Conservation (phyloP, 1,284 basidiomycete genomes). For the Golubevia sp. region DNA sequence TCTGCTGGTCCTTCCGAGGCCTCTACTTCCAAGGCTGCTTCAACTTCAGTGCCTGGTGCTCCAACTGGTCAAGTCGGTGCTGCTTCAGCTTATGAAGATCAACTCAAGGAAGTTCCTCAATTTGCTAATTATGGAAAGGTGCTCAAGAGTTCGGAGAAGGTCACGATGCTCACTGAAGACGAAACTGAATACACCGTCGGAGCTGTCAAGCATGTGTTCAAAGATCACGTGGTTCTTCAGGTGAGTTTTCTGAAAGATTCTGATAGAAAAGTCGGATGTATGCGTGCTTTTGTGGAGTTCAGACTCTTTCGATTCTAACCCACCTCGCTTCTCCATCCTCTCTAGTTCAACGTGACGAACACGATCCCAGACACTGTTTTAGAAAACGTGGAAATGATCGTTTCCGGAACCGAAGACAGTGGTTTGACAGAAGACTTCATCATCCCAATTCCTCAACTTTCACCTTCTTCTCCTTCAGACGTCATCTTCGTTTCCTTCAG, state of each 20-base stretch:
- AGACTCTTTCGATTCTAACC: too few species aligned
- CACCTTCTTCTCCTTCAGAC: slow-evolving; percentile 74
- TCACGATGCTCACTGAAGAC: slow-evolving; percentile 85
- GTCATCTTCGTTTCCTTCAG: slow-evolving; percentile 93
- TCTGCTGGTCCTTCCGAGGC: slow-evolving; percentile 20
- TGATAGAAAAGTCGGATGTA: too few species aligned
- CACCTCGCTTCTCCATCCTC: neutral
- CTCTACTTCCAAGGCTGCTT: slow-evolving; percentile 8
- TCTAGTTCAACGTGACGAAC: slow-evolving; percentile 93
- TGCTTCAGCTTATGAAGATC: slow-evolving; percentile 74
- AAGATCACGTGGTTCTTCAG: slow-evolving; percentile 94
- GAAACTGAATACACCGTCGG: slow-evolving; percentile 98
- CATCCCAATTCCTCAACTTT: slow-evolving; percentile 77
- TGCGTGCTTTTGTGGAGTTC: too few species aligned
- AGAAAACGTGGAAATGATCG: slow-evolving; percentile 80
- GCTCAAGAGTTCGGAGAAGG: slow-evolving; percentile 81
- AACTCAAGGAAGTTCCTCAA: slow-evolving; percentile 84
- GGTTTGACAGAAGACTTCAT: slow-evolving; percentile 93
- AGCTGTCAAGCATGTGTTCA: slow-evolving; percentile 95
- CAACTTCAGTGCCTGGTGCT: slow-evolving; percentile 6
- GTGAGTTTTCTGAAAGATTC: slow-evolving; percentile 68
- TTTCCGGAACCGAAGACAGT: slow-evolving; percentile 80
- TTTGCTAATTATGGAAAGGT: slow-evolving; percentile 83
- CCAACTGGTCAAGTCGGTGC: slow-evolving; percentile 65
- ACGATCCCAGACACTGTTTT: slow-evolving; percentile 97